phyloP scores from a whole-genome alignment of 192 early-diverging fungal genomes.

The Gonapodya sp. region DNA sequence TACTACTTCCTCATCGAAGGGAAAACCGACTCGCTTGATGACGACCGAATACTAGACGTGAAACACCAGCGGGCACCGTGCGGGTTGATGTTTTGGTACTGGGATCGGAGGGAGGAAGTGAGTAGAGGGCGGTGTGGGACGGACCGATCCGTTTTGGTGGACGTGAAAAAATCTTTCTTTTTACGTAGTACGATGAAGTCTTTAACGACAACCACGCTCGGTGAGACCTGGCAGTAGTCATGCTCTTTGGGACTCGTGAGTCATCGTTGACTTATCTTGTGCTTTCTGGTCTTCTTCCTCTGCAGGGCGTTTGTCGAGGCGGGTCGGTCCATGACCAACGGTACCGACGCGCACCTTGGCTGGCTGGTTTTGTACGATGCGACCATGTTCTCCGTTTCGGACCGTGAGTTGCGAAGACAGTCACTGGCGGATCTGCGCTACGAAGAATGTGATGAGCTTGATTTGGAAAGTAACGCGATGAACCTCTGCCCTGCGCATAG shows the following conservation, averaged over 20 bases:
- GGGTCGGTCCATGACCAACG: background rate
- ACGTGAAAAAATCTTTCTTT: background rate
- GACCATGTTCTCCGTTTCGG: background rate
- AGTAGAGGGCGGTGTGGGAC: background rate
- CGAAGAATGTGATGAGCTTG: background rate
- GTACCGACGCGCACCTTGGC: background rate
- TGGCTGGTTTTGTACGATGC: background rate
- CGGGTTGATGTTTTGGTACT: background rate
- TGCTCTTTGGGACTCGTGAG: too few species aligned
- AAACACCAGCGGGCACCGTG: background rate
- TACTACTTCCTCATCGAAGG: background rate
- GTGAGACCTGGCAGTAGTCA: background rate
- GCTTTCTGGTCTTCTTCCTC: too few species aligned
- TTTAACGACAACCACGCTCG: background rate
- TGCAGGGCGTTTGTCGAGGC: background rate
- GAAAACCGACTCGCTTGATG: background rate
- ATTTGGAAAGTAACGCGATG: background rate
- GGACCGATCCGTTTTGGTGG: background rate
- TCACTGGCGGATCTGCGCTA: too few species aligned
- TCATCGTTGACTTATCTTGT: too few species aligned
- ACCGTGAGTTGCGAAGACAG: background rate
- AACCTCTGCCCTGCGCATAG: background rate
- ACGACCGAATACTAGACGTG: background rate
- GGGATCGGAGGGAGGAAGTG: background rate
- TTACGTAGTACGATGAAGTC: background rate